Evolutionary conservation across 768 basidiomycete genomes (phyloP).

Genomic region (Asterophora parasitica): DNA sequence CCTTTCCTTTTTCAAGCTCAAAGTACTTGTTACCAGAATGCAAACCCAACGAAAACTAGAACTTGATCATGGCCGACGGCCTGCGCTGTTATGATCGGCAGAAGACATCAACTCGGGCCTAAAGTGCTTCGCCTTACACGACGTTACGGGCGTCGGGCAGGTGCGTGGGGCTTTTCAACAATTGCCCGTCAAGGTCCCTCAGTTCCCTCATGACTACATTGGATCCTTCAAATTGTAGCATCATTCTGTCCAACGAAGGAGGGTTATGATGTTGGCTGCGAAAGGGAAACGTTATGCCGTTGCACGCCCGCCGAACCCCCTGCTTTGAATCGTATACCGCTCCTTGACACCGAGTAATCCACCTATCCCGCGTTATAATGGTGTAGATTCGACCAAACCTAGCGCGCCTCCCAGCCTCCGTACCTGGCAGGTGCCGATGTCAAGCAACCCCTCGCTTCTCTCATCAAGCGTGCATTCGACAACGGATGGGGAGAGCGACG

Average conservation of each 20-base stretch:
- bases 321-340: no score
- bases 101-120: background rate
- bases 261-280: no score
- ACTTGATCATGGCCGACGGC: background rate
- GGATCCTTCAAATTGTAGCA: no score
- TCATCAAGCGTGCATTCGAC: background rate
- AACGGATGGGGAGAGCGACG: background rate
- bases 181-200: no score
- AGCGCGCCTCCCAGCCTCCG: background rate
- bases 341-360: constrained; percentile 1
- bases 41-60: no score
- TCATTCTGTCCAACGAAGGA: no score
- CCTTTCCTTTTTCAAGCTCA: no score
- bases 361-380: background rate
- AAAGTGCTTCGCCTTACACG: background rate
- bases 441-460: constrained; percentile 1
- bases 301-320: no score
- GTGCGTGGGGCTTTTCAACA: background rate
- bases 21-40: no score
- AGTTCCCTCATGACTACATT: no score
- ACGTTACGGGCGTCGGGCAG: background rate
- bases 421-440: background rate
- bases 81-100: background rate
- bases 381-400: background rate
- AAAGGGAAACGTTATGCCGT: background rate